phyloP scores from a whole-genome alignment of 176 grass and related monocot species.

The Pontederia paniculata region DNA sequence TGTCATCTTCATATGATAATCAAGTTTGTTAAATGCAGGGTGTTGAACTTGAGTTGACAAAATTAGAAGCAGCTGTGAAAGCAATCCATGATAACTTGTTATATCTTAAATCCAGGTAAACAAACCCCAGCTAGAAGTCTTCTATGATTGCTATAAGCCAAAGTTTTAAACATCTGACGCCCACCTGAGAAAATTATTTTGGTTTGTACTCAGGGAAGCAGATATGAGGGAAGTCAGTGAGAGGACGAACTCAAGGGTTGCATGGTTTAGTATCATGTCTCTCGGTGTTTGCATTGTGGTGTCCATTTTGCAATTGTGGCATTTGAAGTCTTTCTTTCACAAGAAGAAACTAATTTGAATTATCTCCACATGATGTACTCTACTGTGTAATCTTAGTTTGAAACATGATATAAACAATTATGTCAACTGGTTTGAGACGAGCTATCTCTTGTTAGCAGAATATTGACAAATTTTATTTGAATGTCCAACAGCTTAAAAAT shows the following conservation, averaged over 20 bases:
- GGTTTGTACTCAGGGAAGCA: slow-evolving; percentile 36
- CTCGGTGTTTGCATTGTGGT: slow-evolving; percentile 62
- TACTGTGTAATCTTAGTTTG: background rate
- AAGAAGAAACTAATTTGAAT: slow-evolving; percentile 94
- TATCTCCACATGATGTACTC: background rate
- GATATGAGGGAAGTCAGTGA: slow-evolving; percentile 77
- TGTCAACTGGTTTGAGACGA: no score
- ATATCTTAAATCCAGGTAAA: slow-evolving; percentile 63
- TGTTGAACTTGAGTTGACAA: slow-evolving; percentile 72
- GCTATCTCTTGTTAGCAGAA: no score
- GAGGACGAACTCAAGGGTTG: slow-evolving; percentile 74
- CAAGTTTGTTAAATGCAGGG: slow-evolving; percentile 31
- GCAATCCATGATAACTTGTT: slow-evolving; percentile 74
- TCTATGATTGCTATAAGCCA: background rate
- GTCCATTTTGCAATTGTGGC: slow-evolving; percentile 60
- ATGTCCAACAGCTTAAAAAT: no score
- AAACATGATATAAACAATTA: background rate
- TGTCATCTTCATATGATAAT: background rate
- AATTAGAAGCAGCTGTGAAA: slow-evolving; percentile 68
- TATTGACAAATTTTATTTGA: no score
- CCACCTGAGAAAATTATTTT: background rate
- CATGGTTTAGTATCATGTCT: slow-evolving; percentile 73
- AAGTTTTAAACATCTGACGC: background rate
- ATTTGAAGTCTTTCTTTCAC: slow-evolving; percentile 68
- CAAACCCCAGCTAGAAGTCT: background rate